Evolutionary conservation across 257 asterid genomes (phyloP).

Genomic region (Rubia yunnanensis): DNA sequence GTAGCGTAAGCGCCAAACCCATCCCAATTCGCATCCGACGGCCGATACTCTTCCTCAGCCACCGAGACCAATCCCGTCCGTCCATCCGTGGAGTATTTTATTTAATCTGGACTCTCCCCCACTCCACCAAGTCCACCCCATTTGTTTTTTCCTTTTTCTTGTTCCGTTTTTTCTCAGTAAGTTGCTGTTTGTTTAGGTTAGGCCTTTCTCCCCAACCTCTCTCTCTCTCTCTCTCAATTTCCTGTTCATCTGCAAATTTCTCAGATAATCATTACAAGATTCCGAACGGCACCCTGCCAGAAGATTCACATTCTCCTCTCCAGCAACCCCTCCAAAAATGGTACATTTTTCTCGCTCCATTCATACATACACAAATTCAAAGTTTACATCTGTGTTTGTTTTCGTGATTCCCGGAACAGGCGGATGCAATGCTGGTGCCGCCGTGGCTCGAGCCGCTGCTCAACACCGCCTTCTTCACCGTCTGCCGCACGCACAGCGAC

Average conservation of each 20-base stretch:
- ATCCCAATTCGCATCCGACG: constrained; percentile 37
- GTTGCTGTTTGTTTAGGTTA: constrained; percentile 85
- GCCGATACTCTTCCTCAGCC: constrained; percentile 27
- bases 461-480: constrained; percentile 49
- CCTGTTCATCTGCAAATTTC: constrained; percentile 2
- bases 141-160: constrained; percentile 1
- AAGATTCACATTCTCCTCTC: constrained; percentile 16
- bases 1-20: constrained; percentile 72
- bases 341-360: neutral
- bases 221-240: constrained; percentile 15
- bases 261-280: constrained; percentile 35
- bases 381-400: no score
- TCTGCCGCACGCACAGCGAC: constrained; percentile 70
- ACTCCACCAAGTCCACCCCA: neutral
- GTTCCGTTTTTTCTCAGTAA: constrained; percentile 47
- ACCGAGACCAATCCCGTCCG: constrained; percentile 31
- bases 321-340: constrained; percentile 3
- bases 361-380: no score
- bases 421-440: constrained; percentile 54
- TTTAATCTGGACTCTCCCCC: constrained; percentile 22
- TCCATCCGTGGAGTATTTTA: constrained; percentile 15
- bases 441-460: constrained; percentile 80
- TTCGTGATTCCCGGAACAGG: constrained; percentile 24
- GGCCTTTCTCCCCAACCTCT: constrained; percentile 23
- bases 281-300: constrained; percentile 13